These are phyloP conservation scores for Pseudocercospora eumusae DNA, from an alignment of 2,329 filamentous ascomycete genomes.

Conservation along the genomic window DNA sequence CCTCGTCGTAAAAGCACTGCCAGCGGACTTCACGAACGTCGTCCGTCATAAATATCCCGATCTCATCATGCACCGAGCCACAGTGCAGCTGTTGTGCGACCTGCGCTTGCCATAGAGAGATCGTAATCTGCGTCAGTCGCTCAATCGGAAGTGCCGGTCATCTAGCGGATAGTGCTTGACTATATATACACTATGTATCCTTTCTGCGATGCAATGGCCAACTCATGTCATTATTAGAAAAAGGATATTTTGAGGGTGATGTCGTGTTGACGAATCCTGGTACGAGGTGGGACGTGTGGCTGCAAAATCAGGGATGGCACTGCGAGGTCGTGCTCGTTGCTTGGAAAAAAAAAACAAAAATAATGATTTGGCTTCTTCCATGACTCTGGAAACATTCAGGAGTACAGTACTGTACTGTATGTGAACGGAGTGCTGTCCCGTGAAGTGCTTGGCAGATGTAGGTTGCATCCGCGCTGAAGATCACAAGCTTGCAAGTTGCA, in stretches of 20 bases:
- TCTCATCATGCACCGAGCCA: slow-evolving; percentile 1
- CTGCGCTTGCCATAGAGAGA: not conserved
- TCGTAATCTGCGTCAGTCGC: not conserved
- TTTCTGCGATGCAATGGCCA: not conserved
- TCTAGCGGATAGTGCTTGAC: not conserved
- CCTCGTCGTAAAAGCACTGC: not conserved
- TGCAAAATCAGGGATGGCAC: not conserved
- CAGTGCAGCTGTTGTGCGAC: slow-evolving; percentile 9
- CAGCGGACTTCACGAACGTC: not conserved
- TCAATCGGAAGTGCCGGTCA: not conserved
- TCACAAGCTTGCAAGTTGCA: not conserved
- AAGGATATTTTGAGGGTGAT: not conserved
- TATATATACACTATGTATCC: not conserved
- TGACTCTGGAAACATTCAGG: not conserved
- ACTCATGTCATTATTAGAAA: not conserved
- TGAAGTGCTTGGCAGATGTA: not conserved
- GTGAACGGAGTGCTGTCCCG: not conserved
- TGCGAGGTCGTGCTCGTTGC: slow-evolving; percentile 4
- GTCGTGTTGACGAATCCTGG: slow-evolving; percentile 1
- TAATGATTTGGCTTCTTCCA: slow-evolving; percentile 1
- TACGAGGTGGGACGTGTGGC: slow-evolving; percentile 1
- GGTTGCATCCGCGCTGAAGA: slow-evolving; percentile 4
- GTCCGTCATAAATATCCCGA: not conserved
- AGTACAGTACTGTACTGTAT: too few relatives aligned
- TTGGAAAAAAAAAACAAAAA: not conserved